Conservation (phyloP, 768 basidiomycete species). For the Tricholoma sp. region DNA sequence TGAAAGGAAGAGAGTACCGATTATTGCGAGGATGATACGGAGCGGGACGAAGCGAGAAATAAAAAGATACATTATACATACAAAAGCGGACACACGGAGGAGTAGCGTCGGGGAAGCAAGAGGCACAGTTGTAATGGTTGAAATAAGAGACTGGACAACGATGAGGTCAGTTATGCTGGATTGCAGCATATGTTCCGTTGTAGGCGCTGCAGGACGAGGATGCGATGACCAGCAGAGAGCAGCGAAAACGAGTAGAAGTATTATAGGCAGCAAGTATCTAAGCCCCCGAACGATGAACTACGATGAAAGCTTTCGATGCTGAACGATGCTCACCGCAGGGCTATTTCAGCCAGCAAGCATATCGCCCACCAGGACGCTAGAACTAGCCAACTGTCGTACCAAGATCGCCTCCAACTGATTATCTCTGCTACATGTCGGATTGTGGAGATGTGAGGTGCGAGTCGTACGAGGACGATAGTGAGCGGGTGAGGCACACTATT, state of each 20-base stretch:
- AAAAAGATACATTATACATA: constrained; percentile 64
- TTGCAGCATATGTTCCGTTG: constrained; percentile 54
- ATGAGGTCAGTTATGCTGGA: constrained; percentile 59
- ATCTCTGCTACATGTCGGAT: constrained; percentile 42
- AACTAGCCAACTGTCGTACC: constrained; percentile 61
- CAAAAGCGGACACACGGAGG: constrained; percentile 49
- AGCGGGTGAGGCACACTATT: constrained; percentile 58
- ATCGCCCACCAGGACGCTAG: constrained; percentile 74
- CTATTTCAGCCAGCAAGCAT: constrained; percentile 53
- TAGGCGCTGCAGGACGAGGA: constrained; percentile 21
- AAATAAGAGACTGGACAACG: constrained; percentile 56
- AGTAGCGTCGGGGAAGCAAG: constrained; percentile 25
- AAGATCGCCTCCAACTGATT: constrained; percentile 50
- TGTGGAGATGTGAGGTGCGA: constrained; percentile 48
- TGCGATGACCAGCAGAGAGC: constrained; percentile 8
- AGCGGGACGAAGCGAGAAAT: constrained; percentile 59
- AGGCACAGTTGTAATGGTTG: constrained; percentile 29
- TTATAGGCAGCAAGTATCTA: constrained; percentile 16
- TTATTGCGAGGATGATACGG: constrained; percentile 53
- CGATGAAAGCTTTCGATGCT: neutral
- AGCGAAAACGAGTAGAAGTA: constrained; percentile 4
- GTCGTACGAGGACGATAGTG: constrained; percentile 53
- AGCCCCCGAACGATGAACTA: neutral
- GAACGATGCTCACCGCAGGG: constrained; percentile 29
- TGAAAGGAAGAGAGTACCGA: constrained; percentile 53